Conservation (phyloP, 305 asterid species). For the Fraxinus baroniana region DNA sequence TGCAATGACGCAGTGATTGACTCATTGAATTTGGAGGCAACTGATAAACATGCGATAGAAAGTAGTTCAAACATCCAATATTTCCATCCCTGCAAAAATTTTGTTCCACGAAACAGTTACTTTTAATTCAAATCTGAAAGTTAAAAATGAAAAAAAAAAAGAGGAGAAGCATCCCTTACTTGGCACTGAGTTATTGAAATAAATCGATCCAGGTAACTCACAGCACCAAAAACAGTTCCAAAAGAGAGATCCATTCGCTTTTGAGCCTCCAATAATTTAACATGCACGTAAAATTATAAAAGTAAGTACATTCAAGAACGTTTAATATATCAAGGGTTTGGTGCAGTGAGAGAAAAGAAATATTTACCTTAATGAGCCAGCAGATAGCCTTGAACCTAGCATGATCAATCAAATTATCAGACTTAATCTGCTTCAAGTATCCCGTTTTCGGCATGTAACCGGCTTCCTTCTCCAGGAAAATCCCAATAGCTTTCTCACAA, state of each 20-base stretch:
- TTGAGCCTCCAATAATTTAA: conserved; percentile 42
- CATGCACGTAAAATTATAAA: not conserved
- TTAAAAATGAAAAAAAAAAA: not conserved
- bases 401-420: conserved; percentile 24
- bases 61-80: conserved; percentile 61
- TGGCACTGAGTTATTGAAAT: conserved; percentile 42
- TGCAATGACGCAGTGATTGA: conserved; percentile 30
- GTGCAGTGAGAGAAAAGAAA: not conserved
- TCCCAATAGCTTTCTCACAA: conserved; percentile 33
- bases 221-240: conserved; percentile 60
- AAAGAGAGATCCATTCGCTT: conserved; percentile 45
- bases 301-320: not conserved
- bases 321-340: not conserved
- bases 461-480: conserved; percentile 41
- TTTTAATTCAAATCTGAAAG: not conserved
- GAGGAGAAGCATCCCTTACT: conserved; percentile 26
- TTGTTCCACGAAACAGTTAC: not conserved
- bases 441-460: conserved; percentile 39
- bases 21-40: conserved; percentile 63
- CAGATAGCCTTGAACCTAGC: conserved; percentile 45
- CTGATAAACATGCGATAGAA: conserved; percentile 58
- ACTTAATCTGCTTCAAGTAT: conserved; percentile 27
- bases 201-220: conserved; percentile 68
- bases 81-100: conserved; percentile 49
- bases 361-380: conserved; percentile 63